Conservation (phyloP, 2,329 filamentous ascomycete genomes). For the Leptographium radiaticola region DNA sequence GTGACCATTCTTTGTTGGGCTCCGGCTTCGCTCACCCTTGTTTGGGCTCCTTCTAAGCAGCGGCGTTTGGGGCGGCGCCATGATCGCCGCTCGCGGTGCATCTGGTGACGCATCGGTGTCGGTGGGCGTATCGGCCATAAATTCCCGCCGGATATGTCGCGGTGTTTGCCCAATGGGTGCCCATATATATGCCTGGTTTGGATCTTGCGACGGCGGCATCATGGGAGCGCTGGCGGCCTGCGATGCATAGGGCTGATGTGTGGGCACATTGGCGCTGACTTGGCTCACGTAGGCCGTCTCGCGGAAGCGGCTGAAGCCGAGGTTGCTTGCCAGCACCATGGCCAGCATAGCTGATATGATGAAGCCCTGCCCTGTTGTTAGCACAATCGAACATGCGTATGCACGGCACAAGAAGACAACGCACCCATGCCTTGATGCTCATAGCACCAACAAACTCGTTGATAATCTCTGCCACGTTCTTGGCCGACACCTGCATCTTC, state of each 20-base stretch:
- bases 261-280: slow-evolving; percentile 5
- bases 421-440: slow-evolving; percentile 60
- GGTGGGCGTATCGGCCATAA: slow-evolving; percentile 28
- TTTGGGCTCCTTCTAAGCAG: slow-evolving; percentile 32
- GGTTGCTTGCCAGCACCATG: slow-evolving; percentile 36
- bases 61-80: slow-evolving; percentile 32
- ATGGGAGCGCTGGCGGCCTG: slow-evolving; percentile 13
- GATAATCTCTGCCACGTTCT: slow-evolving; percentile 83
- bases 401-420: slow-evolving; percentile 12
- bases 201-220: slow-evolving; percentile 17
- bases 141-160: slow-evolving; percentile 27
- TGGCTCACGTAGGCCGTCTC: slow-evolving; percentile 15
- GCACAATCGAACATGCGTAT: neutral
- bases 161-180: slow-evolving; percentile 36
- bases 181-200: slow-evolving; percentile 32
- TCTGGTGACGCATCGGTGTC: slow-evolving; percentile 39
- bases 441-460: slow-evolving; percentile 89
- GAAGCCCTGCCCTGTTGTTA: slow-evolving; percentile 28
- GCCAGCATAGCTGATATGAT: slow-evolving; percentile 35
- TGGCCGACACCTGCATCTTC: slow-evolving; percentile 66
- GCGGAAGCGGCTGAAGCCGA: slow-evolving; percentile 27
- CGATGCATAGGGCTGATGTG: slow-evolving; percentile 14
- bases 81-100: slow-evolving; percentile 25
- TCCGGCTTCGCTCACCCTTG: slow-evolving; percentile 35
- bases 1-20: slow-evolving; percentile 29